Percentiles rank a stretch among this genome's conserved stretches.
Conservation (phyloP, 345 rosid genomes). For the Durio zibethinus region DNA sequence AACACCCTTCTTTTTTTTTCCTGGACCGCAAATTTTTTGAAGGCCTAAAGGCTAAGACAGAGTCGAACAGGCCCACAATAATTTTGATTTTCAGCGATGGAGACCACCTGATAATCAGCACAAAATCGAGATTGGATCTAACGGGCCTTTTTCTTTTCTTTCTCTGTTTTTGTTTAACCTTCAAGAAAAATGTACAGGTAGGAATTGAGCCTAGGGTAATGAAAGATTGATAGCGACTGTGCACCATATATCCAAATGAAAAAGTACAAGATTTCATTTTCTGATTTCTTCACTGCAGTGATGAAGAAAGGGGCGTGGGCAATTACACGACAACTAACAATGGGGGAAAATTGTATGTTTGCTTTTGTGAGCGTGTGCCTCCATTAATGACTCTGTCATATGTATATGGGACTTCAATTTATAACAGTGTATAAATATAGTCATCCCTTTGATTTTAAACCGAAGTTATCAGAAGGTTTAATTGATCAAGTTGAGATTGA, state of each 20-base stretch:
- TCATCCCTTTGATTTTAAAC: not conserved
- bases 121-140: not conserved
- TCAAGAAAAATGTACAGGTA: not conserved
- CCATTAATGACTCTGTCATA: not conserved
- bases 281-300: not conserved
- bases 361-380: not conserved
- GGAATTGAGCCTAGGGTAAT: not conserved
- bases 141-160: not conserved
- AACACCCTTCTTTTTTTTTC: not conserved
- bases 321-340: constrained; percentile 9
- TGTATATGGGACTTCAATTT: not conserved
- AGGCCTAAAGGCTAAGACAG: not conserved
- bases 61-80: not conserved
- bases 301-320: constrained; percentile 1
- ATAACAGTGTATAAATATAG: not conserved
- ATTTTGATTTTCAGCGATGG: not conserved
- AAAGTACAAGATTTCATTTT: constrained; percentile 15
- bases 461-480: not conserved
- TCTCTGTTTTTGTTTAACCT: not conserved
- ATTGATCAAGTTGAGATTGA: not conserved
- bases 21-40: not conserved
- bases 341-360: not conserved
- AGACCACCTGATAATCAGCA: not conserved
- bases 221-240: not conserved
- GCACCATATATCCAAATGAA: not conserved